phyloP scores from a whole-genome alignment of 2,329 filamentous ascomycete species.

The Bipolaris cookei region DNA sequence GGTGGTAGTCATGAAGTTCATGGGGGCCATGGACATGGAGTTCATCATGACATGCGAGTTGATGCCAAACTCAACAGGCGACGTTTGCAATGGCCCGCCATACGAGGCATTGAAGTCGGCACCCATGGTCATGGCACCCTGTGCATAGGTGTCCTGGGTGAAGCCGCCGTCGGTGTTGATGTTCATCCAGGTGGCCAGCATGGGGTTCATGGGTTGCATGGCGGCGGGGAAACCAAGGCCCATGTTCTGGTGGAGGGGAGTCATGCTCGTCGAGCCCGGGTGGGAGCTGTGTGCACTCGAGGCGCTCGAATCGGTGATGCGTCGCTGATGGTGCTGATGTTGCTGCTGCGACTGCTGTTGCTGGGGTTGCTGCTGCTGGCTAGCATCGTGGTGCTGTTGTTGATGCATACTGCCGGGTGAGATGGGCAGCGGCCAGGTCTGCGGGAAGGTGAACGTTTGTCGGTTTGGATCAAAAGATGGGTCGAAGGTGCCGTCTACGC shows the following conservation, averaged over 20 bases:
- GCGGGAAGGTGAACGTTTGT: constrained; percentile 39
- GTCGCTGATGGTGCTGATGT: constrained; percentile 35
- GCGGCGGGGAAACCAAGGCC: constrained; percentile 42
- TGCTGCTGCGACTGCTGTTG: constrained; percentile 27
- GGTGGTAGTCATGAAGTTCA: constrained; percentile 48
- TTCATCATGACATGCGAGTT: constrained; percentile 43
- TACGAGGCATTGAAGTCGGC: constrained; percentile 50
- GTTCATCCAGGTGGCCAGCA: constrained; percentile 54
- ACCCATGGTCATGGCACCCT: constrained; percentile 41
- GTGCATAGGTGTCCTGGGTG: constrained; percentile 35
- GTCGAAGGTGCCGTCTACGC: constrained; percentile 50
- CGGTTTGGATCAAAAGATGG: constrained; percentile 47
- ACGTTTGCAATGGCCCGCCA: constrained; percentile 52
- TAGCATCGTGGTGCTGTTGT: constrained; percentile 21
- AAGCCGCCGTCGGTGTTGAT: constrained; percentile 45
- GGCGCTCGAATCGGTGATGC: constrained; percentile 37
- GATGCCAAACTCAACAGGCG: constrained; percentile 55
- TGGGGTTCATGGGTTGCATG: constrained; percentile 45
- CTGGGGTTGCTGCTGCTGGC: constrained; percentile 24
- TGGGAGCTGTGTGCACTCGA: constrained; percentile 31
- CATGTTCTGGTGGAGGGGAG: constrained; percentile 45
- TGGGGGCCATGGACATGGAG: constrained; percentile 16
- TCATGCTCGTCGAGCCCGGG: constrained; percentile 37
- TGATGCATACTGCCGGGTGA: constrained; percentile 45
- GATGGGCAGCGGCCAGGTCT: constrained; percentile 49